Evolutionary conservation across 2,329 filamentous ascomycete species (phyloP), one percentile per base, ranked within the genome.

Genomic region (Talaromyces sp.): DNA sequence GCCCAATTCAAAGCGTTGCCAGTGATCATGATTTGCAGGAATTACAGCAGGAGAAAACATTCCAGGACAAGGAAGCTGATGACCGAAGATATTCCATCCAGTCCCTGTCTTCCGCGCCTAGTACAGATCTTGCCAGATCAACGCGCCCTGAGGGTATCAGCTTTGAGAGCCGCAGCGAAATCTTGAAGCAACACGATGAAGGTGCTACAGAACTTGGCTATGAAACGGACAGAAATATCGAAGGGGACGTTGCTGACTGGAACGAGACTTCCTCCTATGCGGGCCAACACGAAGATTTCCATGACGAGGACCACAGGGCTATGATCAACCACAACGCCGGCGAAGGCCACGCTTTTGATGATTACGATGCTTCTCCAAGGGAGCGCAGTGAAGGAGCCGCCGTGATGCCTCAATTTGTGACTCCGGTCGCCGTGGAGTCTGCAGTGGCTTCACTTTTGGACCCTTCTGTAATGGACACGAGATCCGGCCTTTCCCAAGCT

Each of bases 1-100:
- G 93, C 72, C 93, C 93, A 0, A 93, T 96, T 64, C 93, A 95
- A 68, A 97, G 93, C 69, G 91, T 96, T 16, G 93, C 92, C 11
- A 95, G 93, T 66, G 93, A 92, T 70, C 88, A 86, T 3, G 87
- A 92, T 69, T 86, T 86, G 54, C 86, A 86, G 69, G 83, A 87
- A 65, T 82, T 82, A 37, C 84, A 84, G 69, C 84, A 84, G 56
- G 83, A 88, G 63, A 85, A 86, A 1, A 77, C 81, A 12, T 67
- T 69, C 63, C 79, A 87, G 31, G 87, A 88, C 1, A 89, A 89
- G 0, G 81, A 85, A 1, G 84, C 83, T 33, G 66, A 73, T 61
- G 72, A 77, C 54, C 73, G 72, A 40, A 69, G 71, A 31, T 70
- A 79, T 48, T 92, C 89, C 0, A 82, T 88, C 48, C 80, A 81